Evolutionary conservation across 768 basidiomycete genomes (phyloP), one percentile per base, ranked within the genome.

Genomic region (Mrakia gelida): DNA sequence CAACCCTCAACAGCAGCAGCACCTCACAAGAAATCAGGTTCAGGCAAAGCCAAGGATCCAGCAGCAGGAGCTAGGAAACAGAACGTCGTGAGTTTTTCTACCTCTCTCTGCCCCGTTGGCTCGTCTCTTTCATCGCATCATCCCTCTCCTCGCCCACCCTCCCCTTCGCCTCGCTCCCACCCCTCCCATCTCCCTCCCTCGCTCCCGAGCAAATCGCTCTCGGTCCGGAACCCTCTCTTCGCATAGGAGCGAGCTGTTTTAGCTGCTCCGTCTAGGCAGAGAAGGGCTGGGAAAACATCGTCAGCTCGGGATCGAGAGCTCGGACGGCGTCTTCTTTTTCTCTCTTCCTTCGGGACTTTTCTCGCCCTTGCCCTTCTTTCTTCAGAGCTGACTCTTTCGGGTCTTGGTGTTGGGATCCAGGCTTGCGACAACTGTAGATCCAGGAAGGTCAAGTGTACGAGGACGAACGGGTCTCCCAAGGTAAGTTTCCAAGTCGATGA

Each of bases 401-500:
- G 11, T 41, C 18, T 32, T 18, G 15, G 16, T 45, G 11, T 13
- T 45, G 11, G 45, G 1, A 2, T 32, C 26, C 68, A 77, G 76
- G 76, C 76, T 2, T 77, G 76, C 70, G 76, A 77, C 54, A 41
- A 52, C 56, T 77, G 76, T 59, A 13, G 76, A 26, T 77, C 76
- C 10, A 88, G 93, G 80, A 95, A 95, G 86, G 93, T 95, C 81
- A 94, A 93, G 84, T 95, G 93, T 83, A 89, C 92, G 85, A 89
- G 91, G 78, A 84, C 92, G 28, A 91, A 92, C 45, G 92, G 92
- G 43, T 89, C 92, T 81, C 91, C 92, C 82, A 92, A 93, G 90
- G 92, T 91, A 81, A 67, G 86, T 84, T 30, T 38, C 38, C 45
- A 30, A 45, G 13, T 30, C 2, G 16, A 41, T 16, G 26, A n/a